These are phyloP conservation scores for Wallemia ichthyophaga DNA, from an alignment of 1,284 basidiomycete genomes.

Conservation along the genomic window DNA sequence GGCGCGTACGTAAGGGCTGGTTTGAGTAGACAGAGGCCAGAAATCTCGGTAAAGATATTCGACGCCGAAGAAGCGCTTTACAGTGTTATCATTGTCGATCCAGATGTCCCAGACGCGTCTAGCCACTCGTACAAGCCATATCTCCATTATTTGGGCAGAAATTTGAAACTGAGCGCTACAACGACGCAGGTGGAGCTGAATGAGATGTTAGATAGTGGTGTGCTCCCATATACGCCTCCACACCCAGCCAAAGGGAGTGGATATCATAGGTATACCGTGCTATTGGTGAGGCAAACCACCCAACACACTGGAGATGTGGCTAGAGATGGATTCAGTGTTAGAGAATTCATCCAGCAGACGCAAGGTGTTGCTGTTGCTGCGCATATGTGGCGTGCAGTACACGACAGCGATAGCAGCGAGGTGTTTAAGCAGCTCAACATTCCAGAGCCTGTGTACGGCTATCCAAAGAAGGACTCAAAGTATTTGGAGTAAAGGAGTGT, in stretches of 20 bases:
- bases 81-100: not conserved
- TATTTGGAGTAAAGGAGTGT: no score
- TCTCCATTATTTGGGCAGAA: not conserved
- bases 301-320: not conserved
- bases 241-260: not conserved
- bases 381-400: not conserved
- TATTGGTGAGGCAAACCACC: not conserved
- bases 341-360: not conserved
- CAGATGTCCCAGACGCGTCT: not conserved
- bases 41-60: not conserved
- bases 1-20: not conserved
- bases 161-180: not conserved
- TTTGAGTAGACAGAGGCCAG: not conserved
- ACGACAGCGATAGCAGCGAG: not conserved
- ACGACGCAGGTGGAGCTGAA: not conserved
- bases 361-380: not conserved
- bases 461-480: no score
- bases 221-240: not conserved
- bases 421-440: not conserved
- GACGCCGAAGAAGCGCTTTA: not conserved
- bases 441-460: no score
- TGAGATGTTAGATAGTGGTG: not conserved
- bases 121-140: not conserved
- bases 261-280: not conserved
- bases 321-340: not conserved